These are phyloP conservation scores for Coniochaeta sp. DNA, from an alignment of 2,329 filamentous ascomycete genomes.

Conservation along the genomic window DNA sequence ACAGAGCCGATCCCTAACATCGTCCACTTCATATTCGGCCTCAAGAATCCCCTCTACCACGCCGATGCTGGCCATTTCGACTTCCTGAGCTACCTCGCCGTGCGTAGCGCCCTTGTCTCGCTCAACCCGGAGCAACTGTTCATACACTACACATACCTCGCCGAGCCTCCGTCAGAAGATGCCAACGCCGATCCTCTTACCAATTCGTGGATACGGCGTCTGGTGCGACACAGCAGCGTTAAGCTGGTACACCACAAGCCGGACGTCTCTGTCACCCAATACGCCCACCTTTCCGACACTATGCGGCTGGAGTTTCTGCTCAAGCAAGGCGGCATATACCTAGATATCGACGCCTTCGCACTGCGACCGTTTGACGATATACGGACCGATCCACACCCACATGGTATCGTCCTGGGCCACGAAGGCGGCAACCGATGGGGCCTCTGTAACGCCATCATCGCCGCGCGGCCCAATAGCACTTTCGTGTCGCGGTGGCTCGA, in stretches of 20 bases:
- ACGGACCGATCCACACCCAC: conserved; percentile 11
- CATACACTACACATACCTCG: conserved; percentile 30
- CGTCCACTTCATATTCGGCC: conserved; percentile 29
- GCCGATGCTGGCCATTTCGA: conserved; percentile 23
- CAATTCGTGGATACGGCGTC: conserved; percentile 26
- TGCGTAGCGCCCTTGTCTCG: conserved; percentile 27
- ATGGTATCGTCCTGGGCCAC: conserved; percentile 18
- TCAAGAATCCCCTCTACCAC: conserved; percentile 24
- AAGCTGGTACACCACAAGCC: conserved; percentile 20
- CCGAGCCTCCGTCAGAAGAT: conserved; percentile 22
- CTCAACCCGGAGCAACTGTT: conserved; percentile 26
- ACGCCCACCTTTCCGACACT: conserved; percentile 20
- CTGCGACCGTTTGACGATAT: conserved; percentile 13
- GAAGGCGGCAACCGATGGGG: conserved; percentile 29
- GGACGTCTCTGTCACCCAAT: conserved; percentile 11
- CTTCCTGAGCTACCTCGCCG: conserved; percentile 28
- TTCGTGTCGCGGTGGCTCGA: conserved; percentile 27
- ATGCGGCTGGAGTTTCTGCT: conserved; percentile 16
- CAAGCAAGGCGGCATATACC: conserved; percentile 18
- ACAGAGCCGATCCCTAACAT: conserved; percentile 26
- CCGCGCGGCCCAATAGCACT: conserved; percentile 23
- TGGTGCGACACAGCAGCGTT: conserved; percentile 25
- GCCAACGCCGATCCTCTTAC: conserved; percentile 21
- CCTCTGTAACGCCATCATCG: conserved; percentile 30
- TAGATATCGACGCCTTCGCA: conserved; percentile 19